Evolutionary conservation across 129 eudicot genomes (phyloP), one percentile per base, ranked within the genome.

Genomic region (sunflower (Helianthus annuus)): DNA sequence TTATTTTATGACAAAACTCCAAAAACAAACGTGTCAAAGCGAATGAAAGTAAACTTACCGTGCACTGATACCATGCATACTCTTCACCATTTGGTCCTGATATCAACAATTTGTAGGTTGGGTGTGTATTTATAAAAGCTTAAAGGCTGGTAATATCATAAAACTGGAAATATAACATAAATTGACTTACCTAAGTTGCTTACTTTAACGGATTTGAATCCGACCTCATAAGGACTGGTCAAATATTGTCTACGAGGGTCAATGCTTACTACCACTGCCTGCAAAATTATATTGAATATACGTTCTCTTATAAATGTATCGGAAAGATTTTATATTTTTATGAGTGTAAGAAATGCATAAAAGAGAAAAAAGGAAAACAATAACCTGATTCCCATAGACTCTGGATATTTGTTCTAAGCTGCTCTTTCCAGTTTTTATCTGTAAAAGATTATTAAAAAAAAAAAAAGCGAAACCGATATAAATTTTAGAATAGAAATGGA

Each of bases 221-320:
- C 83, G 34, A 88, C 90, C 71, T 88, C 94, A 71, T 77, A 61
- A 32, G 91, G 91, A 74, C 85, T 82, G 48, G 69, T 84, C 73
- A 95, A 16, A 79, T 95, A 95, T 49, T 90, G 86, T 83, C 99
- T 83, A 82, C 99, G 96, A 64, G 99, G 99, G 82, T 95, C 99
- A 73, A 95, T 95, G 86, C 99, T 95, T 24, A 95, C 96, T 80
- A 95, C 99, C 71, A 95, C 99, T 15, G 99, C 99, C 99, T 95
- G 83, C 67, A 62, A 56, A 51, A 65, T 52, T 14, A 69, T 29
- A 65, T 60, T 54, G 78, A 56, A 36, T 48, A 76, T 32, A 39
- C 48, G 36, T 54, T 54, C 34, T 13, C 12, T 15, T 51, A 40
- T 6, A 70, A 54, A 70, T 13, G 38, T 15, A 32, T 32, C 16